Evolutionary conservation across 208 protist genomes (phyloP).

Genomic region (Wallacemonas sp.): DNA sequence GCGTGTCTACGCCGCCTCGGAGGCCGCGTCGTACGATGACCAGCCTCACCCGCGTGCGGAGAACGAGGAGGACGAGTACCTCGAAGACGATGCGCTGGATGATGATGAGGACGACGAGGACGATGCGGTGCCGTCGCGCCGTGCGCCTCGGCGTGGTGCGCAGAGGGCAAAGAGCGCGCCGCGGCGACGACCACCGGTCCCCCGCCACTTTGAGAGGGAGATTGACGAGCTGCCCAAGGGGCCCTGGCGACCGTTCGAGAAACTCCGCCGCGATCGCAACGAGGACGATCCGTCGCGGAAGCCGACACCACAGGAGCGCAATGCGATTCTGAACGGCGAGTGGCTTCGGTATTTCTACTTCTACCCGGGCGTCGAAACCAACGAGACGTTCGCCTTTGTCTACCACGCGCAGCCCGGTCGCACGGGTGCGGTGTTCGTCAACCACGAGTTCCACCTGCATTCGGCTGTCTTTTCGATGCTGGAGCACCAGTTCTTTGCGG

Average conservation of each 20-base stretch:
- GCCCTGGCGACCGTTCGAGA: conserved; percentile 77
- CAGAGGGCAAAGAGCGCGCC: background rate
- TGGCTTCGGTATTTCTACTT: conserved; percentile 89
- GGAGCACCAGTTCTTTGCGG: conserved; percentile 80
- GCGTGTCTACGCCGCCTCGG: background rate
- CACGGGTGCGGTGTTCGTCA: conserved; percentile 82
- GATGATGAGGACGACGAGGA: background rate
- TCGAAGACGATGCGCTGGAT: background rate
- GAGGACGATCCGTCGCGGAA: conserved; percentile 27
- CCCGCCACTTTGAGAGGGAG: conserved; percentile 14
- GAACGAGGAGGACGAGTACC: conserved; percentile 2
- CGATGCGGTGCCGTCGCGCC: background rate
- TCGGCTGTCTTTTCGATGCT: conserved; percentile 82
- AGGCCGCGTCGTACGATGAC: conserved; percentile 7
- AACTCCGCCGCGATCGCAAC: conserved; percentile 42
- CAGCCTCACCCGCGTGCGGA: background rate
- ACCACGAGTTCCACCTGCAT: conserved; percentile 72
- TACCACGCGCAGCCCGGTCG: conserved; percentile 87
- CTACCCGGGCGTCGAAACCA: conserved; percentile 48
- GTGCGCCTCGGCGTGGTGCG: background rate
- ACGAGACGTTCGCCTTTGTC: conserved; percentile 67
- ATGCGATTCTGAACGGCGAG: conserved; percentile 68
- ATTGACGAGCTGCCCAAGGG: conserved; percentile 60
- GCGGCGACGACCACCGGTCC: background rate
- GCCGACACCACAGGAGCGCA: conserved; percentile 83